A percentile compares a stretch with the other conserved stretches of the same genome.
Conservation (phyloP, 768 basidiomycete genomes). For the Dendrothele bispora region DNA sequence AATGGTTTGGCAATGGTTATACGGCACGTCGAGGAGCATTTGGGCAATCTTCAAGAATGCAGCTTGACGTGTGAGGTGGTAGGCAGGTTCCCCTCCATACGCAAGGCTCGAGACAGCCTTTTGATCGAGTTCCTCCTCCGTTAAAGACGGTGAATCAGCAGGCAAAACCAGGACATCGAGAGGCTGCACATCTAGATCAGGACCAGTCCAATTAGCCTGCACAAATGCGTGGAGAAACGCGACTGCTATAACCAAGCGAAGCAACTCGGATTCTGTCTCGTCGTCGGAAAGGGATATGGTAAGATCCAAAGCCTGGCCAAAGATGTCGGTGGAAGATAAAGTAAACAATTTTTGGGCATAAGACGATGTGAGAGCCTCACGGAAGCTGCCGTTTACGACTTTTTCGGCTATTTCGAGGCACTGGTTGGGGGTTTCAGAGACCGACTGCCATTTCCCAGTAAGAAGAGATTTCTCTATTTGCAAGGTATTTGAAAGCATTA, state of each 20-base stretch:
- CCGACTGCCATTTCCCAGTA: constrained; percentile 42
- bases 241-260: constrained; percentile 65
- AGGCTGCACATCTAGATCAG: constrained; percentile 65
- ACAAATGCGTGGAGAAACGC: constrained; percentile 88
- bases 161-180: constrained; percentile 36
- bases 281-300: constrained; percentile 20
- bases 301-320: constrained; percentile 38
- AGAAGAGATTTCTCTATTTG: constrained; percentile 63
- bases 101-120: constrained; percentile 77
- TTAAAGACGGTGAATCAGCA: constrained; percentile 24
- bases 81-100: constrained; percentile 89
- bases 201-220: constrained; percentile 97
- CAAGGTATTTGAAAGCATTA: no score
- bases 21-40: constrained; percentile 59
- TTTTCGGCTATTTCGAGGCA: constrained; percentile 47
- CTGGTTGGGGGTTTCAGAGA: constrained; percentile 20
- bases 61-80: constrained; percentile 78
- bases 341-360: constrained; percentile 41
- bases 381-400: constrained; percentile 62
- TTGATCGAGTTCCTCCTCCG: constrained; percentile 56
- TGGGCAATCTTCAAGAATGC: constrained; percentile 76
- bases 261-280: constrained; percentile 48
- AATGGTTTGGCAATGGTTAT: constrained; percentile 46
- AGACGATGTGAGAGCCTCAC: constrained; percentile 46
- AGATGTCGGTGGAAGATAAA: constrained; percentile 26